Percentiles rank a stretch among this genome's conserved stretches.
Evolutionary conservation across 129 eudicot genomes (phyloP).

Genomic region (Sambucus nigra): DNA sequence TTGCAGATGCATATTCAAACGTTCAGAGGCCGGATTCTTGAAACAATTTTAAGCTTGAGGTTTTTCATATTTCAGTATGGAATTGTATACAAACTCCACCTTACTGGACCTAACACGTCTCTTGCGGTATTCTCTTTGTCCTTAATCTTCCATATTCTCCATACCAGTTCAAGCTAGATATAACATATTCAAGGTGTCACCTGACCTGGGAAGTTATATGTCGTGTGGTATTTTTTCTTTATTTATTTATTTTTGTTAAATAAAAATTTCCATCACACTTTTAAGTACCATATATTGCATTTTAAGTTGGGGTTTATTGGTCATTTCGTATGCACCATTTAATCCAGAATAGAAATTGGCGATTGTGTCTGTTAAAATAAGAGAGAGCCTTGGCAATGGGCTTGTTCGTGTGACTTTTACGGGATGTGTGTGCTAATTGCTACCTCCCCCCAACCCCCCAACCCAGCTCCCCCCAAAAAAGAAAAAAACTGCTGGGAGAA

Average conservation of each 20-base stretch:
- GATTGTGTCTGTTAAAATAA: too few relatives aligned
- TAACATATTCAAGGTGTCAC: slow-evolving; percentile 1
- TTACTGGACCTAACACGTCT: slow-evolving; percentile 57
- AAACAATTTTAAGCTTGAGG: slow-evolving; percentile 86
- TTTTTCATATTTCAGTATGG: slow-evolving; percentile 92
- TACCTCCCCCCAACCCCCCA: too few relatives aligned
- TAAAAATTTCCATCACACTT: neutral
- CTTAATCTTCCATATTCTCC: neutral
- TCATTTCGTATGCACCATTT: too few relatives aligned
- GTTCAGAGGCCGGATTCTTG: slow-evolving; percentile 77
- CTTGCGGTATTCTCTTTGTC: slow-evolving; percentile 49
- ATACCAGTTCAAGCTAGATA: neutral
- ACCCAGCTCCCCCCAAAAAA: too few relatives aligned
- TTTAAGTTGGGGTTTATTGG: too few relatives aligned
- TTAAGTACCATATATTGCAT: too few relatives aligned
- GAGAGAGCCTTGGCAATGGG: too few relatives aligned
- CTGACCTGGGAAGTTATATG: neutral
- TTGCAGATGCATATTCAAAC: slow-evolving; percentile 91
- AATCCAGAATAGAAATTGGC: too few relatives aligned
- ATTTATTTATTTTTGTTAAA: too few relatives aligned
- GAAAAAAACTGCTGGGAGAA: too few relatives aligned
- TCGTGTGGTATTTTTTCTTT: neutral
- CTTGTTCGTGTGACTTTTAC: too few relatives aligned
- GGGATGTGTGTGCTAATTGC: too few relatives aligned
- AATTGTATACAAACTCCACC: slow-evolving; percentile 79